Conservation (phyloP, 352 stramenopile genomes). For the Globisporangium viniferum region DNA sequence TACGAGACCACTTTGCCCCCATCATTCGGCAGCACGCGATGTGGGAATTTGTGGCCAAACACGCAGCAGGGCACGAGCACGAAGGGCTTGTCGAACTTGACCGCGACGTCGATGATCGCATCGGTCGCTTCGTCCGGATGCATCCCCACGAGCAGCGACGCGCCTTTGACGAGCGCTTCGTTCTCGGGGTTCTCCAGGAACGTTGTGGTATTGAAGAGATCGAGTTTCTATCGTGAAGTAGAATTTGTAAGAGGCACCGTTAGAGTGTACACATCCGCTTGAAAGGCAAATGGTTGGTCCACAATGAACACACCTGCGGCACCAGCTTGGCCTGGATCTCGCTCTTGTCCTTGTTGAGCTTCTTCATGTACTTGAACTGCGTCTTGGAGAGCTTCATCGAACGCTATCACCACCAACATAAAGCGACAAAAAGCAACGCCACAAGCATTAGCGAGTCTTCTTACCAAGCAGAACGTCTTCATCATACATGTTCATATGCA, state of each 20-base stretch:
- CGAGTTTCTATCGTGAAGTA: slow-evolving; percentile 22
- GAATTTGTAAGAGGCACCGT: too few species aligned
- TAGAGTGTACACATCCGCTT: too few species aligned
- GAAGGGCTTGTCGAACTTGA: slow-evolving; percentile 91
- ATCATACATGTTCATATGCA: neutral
- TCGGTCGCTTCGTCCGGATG: slow-evolving; percentile 96
- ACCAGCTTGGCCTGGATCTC: slow-evolving; percentile 30
- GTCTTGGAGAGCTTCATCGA: slow-evolving; percentile 66
- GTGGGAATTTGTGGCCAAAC: slow-evolving; percentile 90
- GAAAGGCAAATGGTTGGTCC: neutral
- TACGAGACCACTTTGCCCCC: slow-evolving; percentile 69
- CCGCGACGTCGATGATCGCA: slow-evolving; percentile 90
- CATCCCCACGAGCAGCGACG: slow-evolving; percentile 90
- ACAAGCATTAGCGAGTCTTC: neutral
- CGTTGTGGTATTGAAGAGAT: slow-evolving; percentile 59
- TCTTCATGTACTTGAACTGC: slow-evolving; percentile 74
- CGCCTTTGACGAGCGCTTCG: slow-evolving; percentile 54
- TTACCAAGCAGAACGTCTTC: neutral
- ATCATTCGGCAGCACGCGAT: slow-evolving; percentile 37
- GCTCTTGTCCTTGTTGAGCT: slow-evolving; percentile 43
- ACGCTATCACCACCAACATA: slow-evolving; percentile 30
- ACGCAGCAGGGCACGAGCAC: slow-evolving; percentile 96
- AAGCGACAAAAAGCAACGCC: slow-evolving; percentile 10
- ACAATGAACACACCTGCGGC: slow-evolving; percentile 36
- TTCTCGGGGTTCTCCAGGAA: slow-evolving; percentile 49